Evolutionary conservation across 345 rosid species (phyloP), one percentile per base, ranked within the genome.

Genomic region (Moricandia arvensis): DNA sequence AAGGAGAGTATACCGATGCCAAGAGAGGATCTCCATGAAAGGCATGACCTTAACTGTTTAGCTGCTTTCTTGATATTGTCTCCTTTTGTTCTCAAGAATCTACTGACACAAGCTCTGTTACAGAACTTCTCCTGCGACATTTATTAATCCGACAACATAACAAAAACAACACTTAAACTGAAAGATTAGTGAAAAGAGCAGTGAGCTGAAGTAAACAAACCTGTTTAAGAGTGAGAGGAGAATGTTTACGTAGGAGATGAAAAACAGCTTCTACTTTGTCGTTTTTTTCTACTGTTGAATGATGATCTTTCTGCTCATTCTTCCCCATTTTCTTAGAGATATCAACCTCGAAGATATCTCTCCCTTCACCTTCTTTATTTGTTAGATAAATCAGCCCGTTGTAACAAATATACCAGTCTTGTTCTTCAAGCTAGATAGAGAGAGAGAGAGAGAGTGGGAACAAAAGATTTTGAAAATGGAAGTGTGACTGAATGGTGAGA

Each of bases 191-290:
- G 37, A 3, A 21, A 38, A 43, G 13, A 77, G 9, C 2, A 57
- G 59, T 34, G 59, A 29, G 24, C 0, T 26, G 27, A 17, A 8
- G 9, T 6, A 83, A 64, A 34, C 72, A 6, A 34, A 77, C 99
- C 96, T 96, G 99, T 73, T 93, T 96, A 13, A 87, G 85, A 41
- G 98, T 83, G 59, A 96, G 90, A 45, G 93, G 89, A 70, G 91
- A 76, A 70, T 96, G 98, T 84, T 89, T 93, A 37, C 51, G 51
- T 4, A 95, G 85, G 58, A 88, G 83, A 41, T 86, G 75, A 58
- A 90, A 87, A 77, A 93, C 98, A 68, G 94, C 84, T 83, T 88
- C 91, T 38, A 86, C 82, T 80, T 85, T 91, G 54, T 79, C 74
- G 15, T 72, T 37, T 12, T 11, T 70, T 49, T 71, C 75, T 41